Percentiles rank a stretch among this genome's conserved stretches.
phyloP scores from a whole-genome alignment of 495 filamentous ascomycete species.

The Podospora conica region DNA sequence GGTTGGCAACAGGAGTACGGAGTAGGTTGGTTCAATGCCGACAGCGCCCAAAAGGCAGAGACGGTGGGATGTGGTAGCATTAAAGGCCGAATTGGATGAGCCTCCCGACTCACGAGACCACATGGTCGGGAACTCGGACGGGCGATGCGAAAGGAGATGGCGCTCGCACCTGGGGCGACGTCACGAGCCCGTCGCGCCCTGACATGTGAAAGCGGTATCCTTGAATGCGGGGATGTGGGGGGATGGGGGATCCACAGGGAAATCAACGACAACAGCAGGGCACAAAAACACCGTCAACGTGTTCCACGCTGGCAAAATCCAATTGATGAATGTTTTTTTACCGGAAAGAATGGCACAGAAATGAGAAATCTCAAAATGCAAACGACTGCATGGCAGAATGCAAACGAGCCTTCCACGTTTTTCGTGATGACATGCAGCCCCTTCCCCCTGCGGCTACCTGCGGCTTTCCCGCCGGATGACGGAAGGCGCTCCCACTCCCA shows the following conservation, averaged over 20 bases:
- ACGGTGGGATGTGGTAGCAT: neutral
- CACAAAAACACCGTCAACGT: too few relatives aligned
- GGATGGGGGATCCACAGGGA: neutral
- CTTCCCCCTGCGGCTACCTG: too few relatives aligned
- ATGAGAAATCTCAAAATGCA: neutral
- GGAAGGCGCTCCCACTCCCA: too few relatives aligned
- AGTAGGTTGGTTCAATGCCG: neutral
- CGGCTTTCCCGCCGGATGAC: too few relatives aligned
- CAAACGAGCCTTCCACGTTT: too few relatives aligned
- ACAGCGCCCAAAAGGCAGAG: neutral
- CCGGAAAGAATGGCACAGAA: too few relatives aligned
- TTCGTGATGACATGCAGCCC: too few relatives aligned
- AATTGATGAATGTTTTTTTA: too few relatives aligned
- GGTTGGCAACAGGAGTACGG: neutral
- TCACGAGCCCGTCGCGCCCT: neutral
- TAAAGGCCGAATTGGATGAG: slow-evolving; percentile 4
- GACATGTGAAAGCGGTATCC: neutral
- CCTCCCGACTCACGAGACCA: slow-evolving; percentile 14
- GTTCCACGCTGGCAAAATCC: too few relatives aligned
- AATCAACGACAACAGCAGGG: neutral
- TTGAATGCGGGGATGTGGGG: neutral
- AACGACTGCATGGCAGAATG: too few relatives aligned
- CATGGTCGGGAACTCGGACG: slow-evolving; percentile 2
- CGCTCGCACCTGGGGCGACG: neutral
- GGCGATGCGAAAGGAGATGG: neutral